Evolutionary conservation across 139 green algal genomes (phyloP), one percentile per base, ranked within the genome.

Genomic region (Edaphochlamys debaryana): DNA sequence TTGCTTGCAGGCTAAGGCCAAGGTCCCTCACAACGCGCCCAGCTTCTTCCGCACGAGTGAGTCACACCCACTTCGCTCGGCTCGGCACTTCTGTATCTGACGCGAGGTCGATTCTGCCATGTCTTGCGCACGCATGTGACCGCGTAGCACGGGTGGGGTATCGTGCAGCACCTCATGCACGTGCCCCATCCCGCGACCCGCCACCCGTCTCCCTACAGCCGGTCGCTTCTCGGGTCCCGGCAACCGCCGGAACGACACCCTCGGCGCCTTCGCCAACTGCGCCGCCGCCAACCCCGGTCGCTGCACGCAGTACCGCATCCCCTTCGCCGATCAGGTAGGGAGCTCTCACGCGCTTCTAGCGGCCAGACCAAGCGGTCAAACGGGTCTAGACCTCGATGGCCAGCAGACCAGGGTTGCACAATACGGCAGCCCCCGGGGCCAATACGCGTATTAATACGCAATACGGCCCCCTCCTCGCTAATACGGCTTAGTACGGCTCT

Each of bases 241-340:
- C 69, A 77, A 77, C 69, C n/a, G 34, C 15, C 69, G 42, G 42
- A 77, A 77, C 29, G 69, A 77, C 34, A 62, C 69, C 3, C 42
- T 77, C 3, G 19, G 34, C 69, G 34, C 42, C 41, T 23, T 36
- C 41, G 27, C 42, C 29, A 63, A 63, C 45, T 77, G 69, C 69
- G 69, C 69, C 4, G 69, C 29, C 40, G 30, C 41, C 41, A 77
- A 77, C 69, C 69, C 69, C 42, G 42, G 29, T 8, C 42, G 41
- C 3, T 77, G 69, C 69, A 42, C 69, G 3, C 29, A 63, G 42
- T 69, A 25, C 63, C 41, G 2, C 32, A 25, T 66, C 19, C 27
- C 58, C 13, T 32, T 66, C 27, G 4, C 3, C 63, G 32, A 40
- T 15, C 63, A 69, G 63, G 50, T 54, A 54, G 48, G 11, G 11